phyloP scores from a whole-genome alignment of 306 rosid genomes.

The Mimosa pudica region DNA sequence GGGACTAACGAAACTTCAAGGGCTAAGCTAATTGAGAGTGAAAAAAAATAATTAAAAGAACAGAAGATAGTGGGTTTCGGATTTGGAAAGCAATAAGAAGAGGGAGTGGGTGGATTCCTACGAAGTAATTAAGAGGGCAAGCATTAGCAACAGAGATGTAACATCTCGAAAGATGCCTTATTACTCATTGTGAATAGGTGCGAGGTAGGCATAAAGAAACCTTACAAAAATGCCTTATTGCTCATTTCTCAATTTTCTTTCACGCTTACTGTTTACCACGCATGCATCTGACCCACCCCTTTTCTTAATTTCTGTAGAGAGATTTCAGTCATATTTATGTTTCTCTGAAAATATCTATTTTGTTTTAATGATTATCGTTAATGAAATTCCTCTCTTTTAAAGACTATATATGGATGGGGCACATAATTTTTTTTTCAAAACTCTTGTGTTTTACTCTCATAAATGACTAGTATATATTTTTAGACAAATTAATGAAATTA shows the following conservation, averaged over 20 bases:
- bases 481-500: too few relatives aligned
- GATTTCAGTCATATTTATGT: background rate
- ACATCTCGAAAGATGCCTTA: slow-evolving; percentile 8
- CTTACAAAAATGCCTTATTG: background rate
- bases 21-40: background rate
- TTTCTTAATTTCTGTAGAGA: background rate
- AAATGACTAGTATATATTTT: too few relatives aligned
- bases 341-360: background rate
- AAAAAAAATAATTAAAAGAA: slow-evolving; percentile 18
- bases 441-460: too few relatives aligned
- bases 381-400: too few relatives aligned
- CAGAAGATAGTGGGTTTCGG: slow-evolving; percentile 73
- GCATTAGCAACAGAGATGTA: slow-evolving; percentile 31
- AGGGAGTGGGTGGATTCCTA: slow-evolving; percentile 63
- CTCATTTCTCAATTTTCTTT: background rate
- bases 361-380: background rate
- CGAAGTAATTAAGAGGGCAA: slow-evolving; percentile 38
- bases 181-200: slow-evolving; percentile 1
- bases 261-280: slow-evolving; percentile 1
- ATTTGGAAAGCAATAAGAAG: slow-evolving; percentile 67
- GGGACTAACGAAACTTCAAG: background rate
- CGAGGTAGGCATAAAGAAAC: slow-evolving; percentile 23
- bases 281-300: slow-evolving; percentile 7
- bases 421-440: too few relatives aligned
- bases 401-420: too few relatives aligned